Base-by-base conservation (phyloP, 2,329 filamentous ascomycete species). In the Tolypocladium sp. region DNA sequence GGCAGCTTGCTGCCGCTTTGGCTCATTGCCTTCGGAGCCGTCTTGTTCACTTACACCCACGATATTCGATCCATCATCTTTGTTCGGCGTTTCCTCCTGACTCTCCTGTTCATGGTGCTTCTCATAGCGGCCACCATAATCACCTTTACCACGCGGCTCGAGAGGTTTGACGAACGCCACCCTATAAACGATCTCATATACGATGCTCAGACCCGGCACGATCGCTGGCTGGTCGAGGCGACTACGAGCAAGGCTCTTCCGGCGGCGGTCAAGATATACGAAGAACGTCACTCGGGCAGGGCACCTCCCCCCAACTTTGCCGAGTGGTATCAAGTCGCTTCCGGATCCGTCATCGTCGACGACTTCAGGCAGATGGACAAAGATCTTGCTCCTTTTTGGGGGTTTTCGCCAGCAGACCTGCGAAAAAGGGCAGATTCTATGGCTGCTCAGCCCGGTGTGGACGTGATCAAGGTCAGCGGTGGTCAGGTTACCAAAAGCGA, bases 241-340 rank as follows among this genome's bases (percentile, higher is more conserved):
- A 73, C 72, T 2, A 73, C 75, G 17, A 84, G 81, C 64, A 73
- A 73, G 13, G 80, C 74, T 15, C 68, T 83, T 3, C 70, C 70
- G 1, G 70, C 78, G 10, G 82, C 81, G 0, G 74, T 78, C 4
- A 67, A 70, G 5, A 74, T 80, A 58, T 85, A 85, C 64, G 74
- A 75, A 55, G 76, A 81, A 55, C 75, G 78, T 6, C 77, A 84
- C 60, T 65, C 89, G 65, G 84, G 85, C 17, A 83, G 91, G 61
- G 77, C 84, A 35, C 91, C 92, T 20, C 92, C 92, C 13, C 89
- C 87, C 1, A 83, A 89, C 60, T 96, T 96, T 66, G 89, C 92
- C 66, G 85, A 86, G 64, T 96, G 92, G 92, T 96, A 88, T 69
- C 80, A 87, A 25, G 91, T 90, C 67, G 90, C 91, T 6, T 83